These are phyloP conservation scores for Ceratocystis alfenasii DNA, from an alignment of 2,329 filamentous ascomycete genomes.

Conservation along the genomic window DNA sequence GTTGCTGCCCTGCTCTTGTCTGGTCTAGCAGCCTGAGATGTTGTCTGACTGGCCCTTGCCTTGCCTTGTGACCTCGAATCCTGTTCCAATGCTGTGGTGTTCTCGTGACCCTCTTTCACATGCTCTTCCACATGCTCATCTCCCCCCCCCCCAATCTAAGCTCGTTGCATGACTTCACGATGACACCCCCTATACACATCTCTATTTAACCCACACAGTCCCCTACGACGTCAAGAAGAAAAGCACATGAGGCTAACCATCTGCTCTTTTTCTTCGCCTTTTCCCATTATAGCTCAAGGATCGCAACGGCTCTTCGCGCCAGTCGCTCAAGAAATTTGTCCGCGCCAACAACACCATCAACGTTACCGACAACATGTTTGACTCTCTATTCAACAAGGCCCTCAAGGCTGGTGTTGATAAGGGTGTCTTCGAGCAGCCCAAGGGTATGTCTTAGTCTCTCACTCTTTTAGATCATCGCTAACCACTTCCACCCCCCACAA, in stretches of 20 bases:
- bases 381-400: constrained; percentile 73
- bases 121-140: no score
- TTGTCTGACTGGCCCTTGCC: no score
- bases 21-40: no score
- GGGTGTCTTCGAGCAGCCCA: constrained; percentile 77
- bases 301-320: constrained; percentile 50
- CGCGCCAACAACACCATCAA: constrained; percentile 42
- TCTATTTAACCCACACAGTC: no score
- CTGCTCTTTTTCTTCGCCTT: constrained; percentile 19
- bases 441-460: constrained; percentile 50
- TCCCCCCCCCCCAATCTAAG: background rate
- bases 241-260: constrained; percentile 17
- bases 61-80: no score
- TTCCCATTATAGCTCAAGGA: constrained; percentile 43
- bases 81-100: no score
- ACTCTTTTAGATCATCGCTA: background rate
- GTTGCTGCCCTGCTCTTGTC: no score
- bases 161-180: background rate
- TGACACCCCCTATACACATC: no score
- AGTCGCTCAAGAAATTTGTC: constrained; percentile 51
- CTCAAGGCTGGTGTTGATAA: constrained; percentile 72
- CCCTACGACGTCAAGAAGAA: background rate
- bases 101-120: no score
- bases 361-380: constrained; percentile 45
- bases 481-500: background rate